Base-by-base conservation (phyloP, 345 rosid genomes). In the Barbarea vulgaris region DNA sequence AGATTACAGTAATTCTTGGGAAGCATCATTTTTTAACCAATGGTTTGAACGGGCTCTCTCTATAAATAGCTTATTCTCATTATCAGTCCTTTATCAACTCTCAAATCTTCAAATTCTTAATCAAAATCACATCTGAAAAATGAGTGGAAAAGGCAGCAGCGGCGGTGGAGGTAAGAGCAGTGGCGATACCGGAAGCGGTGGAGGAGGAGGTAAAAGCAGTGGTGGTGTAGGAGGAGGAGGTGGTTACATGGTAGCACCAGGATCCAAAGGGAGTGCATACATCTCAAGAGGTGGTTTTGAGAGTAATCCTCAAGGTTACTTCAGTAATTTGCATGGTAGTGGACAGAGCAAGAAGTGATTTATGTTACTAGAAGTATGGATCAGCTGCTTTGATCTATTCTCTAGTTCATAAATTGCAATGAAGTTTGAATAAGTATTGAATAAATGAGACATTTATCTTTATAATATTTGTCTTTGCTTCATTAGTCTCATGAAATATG, bases 301-400 rank as follows among this genome's bases (percentile, higher is more conserved):
- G 51, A 64, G 33, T 56, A 65, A 75, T 22, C 67, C 79, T 34
- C 51, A 48, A 67, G 72, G 17, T 1, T 75, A 58, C 67, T 75
- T 75, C 9, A 48, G 24, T 9, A 67, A 56, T 2, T 19, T 74
- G 57, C 78, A 34, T 66, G 50, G 72, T 14, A 47, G 66, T 34
- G 78, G 67, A 33, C 72, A 56, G 17, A 47, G 14, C 62, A 74
- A 67, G 67, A 75, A 67, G 61, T 75, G 54, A 66, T 19, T 36
- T 36, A 19, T 30, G 48, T n/a, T 36, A 39, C 37, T 54, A 27
- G 51, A 71, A 60, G 28, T 28, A 22, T 36, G 61, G 25, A 19
- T 27, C 21, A 39, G 27, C 52, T n/a, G 41, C 12, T 69, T 9
- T 31, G 0, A 64, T 46, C n/a, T 46, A n/a, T 44, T 63, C 3